Evolutionary conservation across 345 rosid species (phyloP), one percentile per base, ranked within the genome.

Genomic region (Murraya koenigii): DNA sequence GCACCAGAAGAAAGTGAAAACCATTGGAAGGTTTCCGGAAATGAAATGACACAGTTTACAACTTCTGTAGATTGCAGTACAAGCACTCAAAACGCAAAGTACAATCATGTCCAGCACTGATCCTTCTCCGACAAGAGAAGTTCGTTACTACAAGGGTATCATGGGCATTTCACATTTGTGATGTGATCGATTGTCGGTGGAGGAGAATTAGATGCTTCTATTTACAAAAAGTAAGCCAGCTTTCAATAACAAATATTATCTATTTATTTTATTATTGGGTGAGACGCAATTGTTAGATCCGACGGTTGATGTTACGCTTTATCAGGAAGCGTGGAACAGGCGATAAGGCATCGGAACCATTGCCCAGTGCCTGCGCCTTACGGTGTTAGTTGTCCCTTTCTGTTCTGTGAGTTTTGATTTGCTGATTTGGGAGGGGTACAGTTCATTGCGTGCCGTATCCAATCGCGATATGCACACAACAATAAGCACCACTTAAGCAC

Each of bases 121-220:
- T 60, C 32, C 19, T 60, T 58, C 25, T 36, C 28, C 3, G 66
- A 13, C 15, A 44, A 36, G 69, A 72, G 54, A 58, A 61, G 77
- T 78, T 76, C 2, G 66, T 70, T 81, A 67, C 71, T 78, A 72
- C 60, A 81, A 73, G 84, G 81, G 60, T 68, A 65, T 49, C 41
- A 11, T 54, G 71, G 84, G 63, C 14, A 80, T 36, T 60, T 35
- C 28, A 55, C 0, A n/a, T 74, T n/a, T 5, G 3, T 22, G 38
- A 19, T 36, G 38, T 5, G 38, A 67, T 22, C 10, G 32, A 15
- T 55, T 77, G 79, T 68, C 79, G 79, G 79, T 69, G 74, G 20
- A 44, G 8, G 69, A 4, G 64, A 69, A 66, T 66, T 8, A 64
- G 55, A 75, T 52, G 78, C 62, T 75, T 75, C 14, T 38, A 63